Evolutionary conservation across 495 filamentous ascomycete species (phyloP).

Genomic region (Penicillium alfredii): DNA sequence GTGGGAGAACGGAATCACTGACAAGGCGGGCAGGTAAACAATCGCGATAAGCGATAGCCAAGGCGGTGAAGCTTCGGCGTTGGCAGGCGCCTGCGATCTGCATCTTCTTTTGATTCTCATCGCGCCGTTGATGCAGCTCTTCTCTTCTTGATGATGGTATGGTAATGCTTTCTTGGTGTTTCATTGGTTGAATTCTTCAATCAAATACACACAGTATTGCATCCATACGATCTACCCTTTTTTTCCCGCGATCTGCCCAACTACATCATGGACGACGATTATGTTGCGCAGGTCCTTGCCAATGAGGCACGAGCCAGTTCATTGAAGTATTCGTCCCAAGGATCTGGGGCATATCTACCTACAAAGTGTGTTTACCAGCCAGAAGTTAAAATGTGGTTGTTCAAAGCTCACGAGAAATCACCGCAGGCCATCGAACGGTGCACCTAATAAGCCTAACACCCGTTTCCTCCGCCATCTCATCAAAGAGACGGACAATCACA

Average conservation of each 20-base stretch:
- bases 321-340: conserved; percentile 66
- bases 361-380: conserved; percentile 50
- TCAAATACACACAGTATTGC: no score
- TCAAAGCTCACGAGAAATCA: conserved; percentile 4
- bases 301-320: conserved; percentile 65
- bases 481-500: conserved; percentile 81
- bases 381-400: no score
- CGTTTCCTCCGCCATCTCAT: conserved; percentile 85
- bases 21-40: no score
- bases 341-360: conserved; percentile 63
- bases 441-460: conserved; percentile 88
- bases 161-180: background rate
- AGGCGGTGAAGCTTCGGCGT: no score
- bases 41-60: conserved; percentile 1
- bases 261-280: conserved; percentile 57
- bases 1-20: no score
- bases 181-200: no score
- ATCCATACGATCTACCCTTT: no score
- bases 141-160: background rate
- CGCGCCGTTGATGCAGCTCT: no score
- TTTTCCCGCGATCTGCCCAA: conserved; percentile 21
- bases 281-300: conserved; percentile 66
- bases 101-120: conserved; percentile 1
- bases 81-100: background rate
- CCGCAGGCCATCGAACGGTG: conserved; percentile 50